Evolutionary conservation across 2,329 filamentous ascomycete genomes (phyloP).

Genomic region (Fusarium hainanense): DNA sequence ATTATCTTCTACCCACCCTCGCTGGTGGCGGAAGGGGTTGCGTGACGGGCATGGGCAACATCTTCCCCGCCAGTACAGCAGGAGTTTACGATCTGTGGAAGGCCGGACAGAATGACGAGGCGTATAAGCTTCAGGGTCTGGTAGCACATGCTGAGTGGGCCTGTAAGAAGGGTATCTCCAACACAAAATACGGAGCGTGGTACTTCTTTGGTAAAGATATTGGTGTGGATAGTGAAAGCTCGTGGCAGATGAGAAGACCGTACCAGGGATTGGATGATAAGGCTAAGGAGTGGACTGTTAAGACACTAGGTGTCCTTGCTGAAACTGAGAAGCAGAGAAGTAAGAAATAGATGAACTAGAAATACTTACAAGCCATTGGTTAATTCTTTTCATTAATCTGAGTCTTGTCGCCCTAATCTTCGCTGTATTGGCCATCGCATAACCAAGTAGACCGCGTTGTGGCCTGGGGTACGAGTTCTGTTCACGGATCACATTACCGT

Average conservation of each 20-base stretch:
- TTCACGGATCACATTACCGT: background rate
- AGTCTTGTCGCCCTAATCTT: too few relatives aligned
- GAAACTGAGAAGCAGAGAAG: slow-evolving; percentile 45
- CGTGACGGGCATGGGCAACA: slow-evolving; percentile 59
- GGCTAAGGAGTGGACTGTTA: slow-evolving; percentile 56
- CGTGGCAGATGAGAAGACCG: slow-evolving; percentile 57
- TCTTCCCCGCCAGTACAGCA: slow-evolving; percentile 58
- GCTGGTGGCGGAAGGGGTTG: slow-evolving; percentile 55
- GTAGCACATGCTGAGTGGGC: slow-evolving; percentile 62
- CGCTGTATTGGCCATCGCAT: background rate
- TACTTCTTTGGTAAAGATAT: slow-evolving; percentile 54
- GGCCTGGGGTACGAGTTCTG: background rate
- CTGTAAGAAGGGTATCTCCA: slow-evolving; percentile 60
- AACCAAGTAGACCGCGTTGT: background rate
- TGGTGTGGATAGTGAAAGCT: slow-evolving; percentile 50
- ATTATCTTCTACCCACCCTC: slow-evolving; percentile 56
- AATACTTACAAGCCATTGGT: background rate
- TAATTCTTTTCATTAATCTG: background rate
- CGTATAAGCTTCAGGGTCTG: slow-evolving; percentile 53
- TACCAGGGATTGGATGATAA: slow-evolving; percentile 54
- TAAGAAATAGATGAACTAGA: background rate
- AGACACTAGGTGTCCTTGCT: slow-evolving; percentile 54
- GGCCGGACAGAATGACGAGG: slow-evolving; percentile 52
- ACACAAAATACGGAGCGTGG: slow-evolving; percentile 60
- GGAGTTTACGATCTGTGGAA: slow-evolving; percentile 56